Evolutionary conservation across 352 stramenopile species (phyloP), one percentile per base, ranked within the genome.

Genomic region (Pythium brachiatum): DNA sequence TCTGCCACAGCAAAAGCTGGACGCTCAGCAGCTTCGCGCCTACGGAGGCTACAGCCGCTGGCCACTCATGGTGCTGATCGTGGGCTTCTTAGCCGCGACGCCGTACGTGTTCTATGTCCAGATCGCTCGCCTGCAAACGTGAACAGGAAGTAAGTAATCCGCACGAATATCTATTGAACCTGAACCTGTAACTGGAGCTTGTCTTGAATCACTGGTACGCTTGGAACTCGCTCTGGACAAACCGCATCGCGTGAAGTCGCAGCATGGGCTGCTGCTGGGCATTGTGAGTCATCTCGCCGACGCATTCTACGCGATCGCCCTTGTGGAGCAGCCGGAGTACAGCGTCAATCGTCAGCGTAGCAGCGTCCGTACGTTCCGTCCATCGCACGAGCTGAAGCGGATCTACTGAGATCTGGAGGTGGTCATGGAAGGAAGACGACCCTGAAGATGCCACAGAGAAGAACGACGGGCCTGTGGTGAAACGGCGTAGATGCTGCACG

Each of bases 31-130:
- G 61, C 58, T 74, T 6, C 76, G 76, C 20, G 56, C 78, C 18
- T 77, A 80, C 56, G 76, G 73, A n/a, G 73, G 73, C n/a, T 82
- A 77, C 76, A 82, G 60, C 41, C 50, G 46, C 12, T 31, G 59
- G 23, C 54, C 72, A 3, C 57, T 72, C 6, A 21, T 63, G 13
- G 48, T 66, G 23, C 65, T 82, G 9, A 39, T 61, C 13, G 7
- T 76, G 0, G 63, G 65, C 23, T 80, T 80, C 26, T 6, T 53
- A 7, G 32, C 31, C n/a, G 55, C 39, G 21, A 62, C 67, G 6
- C 59, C 59, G 7, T 60, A 58, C 55, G 65, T 72, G 39, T 60
- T 48, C 32, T 72, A 72, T 46, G 47, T 68, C n/a, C 65, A 72
- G n/a, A 60, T 71, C 38, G 52, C 52, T 26, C 64, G 58, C 15